Evolutionary conservation across 169 alveolate species (phyloP), one percentile per base, ranked within the genome.

Genomic region (Eimeria zaria): DNA sequence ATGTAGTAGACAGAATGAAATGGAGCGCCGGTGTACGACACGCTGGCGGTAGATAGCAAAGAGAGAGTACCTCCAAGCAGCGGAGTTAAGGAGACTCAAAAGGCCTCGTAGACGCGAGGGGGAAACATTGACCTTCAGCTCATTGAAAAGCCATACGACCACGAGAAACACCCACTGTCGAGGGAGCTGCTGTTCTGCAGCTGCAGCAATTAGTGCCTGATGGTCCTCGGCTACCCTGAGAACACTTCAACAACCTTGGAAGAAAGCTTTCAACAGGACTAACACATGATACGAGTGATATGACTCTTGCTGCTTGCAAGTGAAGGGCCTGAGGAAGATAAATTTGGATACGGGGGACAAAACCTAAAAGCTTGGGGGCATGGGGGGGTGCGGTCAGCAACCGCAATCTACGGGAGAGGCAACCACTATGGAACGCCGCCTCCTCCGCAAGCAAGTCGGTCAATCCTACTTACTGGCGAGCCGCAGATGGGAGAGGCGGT

Each of bases 401-500:
- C 24, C 27, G 64, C 44, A 78, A 46, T 48, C 27, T 30, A 44
- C 44, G 64, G 9, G 41, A 46, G 44, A 33, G 41, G 30, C 60
- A 27, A 55, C 2, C 27, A 41, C 55, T 41, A 39, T 22, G 64
- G 16, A 48, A 6, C 18, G 46, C 62, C 27, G 14, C 39, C 18
- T 39, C 41, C 62, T 41, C 27, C 27, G 9, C 11, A 22, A 48
- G 62, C 46, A 11, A 44, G 46, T 7, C 22, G n/a, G 24, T 2
- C 18, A 27, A n/a, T 46, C 46, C 27, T 6, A 46, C 93, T 62
- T 87, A 87, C 93, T 87, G 83, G 78, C 81, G 93, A 0, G 93
- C 83, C 44, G 93, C 81, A 62, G 93, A 87, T 53, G 93, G 93
- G 53, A 87, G 93, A 51, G 93, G 81, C 27, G 81, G 93, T 51